Base-by-base conservation (phyloP, 2,329 filamentous ascomycete genomes). In the Colletotrichum lentis region DNA sequence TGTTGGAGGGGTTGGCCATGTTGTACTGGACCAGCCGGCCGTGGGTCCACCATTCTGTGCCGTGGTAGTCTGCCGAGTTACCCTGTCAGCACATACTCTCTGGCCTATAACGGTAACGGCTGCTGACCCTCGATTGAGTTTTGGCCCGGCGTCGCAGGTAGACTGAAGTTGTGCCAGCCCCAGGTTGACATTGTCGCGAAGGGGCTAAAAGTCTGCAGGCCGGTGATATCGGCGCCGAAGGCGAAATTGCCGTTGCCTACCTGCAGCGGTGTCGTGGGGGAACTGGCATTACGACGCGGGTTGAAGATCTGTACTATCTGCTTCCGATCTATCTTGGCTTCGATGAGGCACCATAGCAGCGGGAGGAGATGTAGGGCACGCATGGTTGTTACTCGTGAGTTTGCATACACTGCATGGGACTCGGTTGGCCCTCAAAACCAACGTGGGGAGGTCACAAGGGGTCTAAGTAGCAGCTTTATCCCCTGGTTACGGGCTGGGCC, bases 241-340 rank as follows among this genome's bases (percentile, higher is more conserved):
- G 82, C 82, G 68, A 84, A 82, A 72, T 84, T 82, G 18, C 82
- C 82, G 70, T 84, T 84, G 37, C 81, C 82, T 3, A 84, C 81
- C 69, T 83, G 82, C 44, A 88, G 75, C 0, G 85, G 85, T 11
- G 85, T 87, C 22, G 81, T 81, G 18, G 76, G 71, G 3, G 84
- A 83, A 65, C 80, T 84, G 47, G 77, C 78, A 74, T 80, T 84
- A 20, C 84, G 81, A 53, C 73, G 77, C 41, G 84, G 80, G 64
- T 84, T 86, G 74, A 83, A 85, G 10, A 73, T 73, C 61, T 73
- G 76, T 27, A 82, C 77, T 4, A 81, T 73, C 43, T 73, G 73
- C 20, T 72, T 74, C 54, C 79, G 76, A 43, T 75, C 71, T 64
- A 80, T 78, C 3, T 62, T 67, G 47, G 69, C 73, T 52, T 73